Evolutionary conservation across 441 rosid species (phyloP).

Genomic region (California macrophylla): DNA sequence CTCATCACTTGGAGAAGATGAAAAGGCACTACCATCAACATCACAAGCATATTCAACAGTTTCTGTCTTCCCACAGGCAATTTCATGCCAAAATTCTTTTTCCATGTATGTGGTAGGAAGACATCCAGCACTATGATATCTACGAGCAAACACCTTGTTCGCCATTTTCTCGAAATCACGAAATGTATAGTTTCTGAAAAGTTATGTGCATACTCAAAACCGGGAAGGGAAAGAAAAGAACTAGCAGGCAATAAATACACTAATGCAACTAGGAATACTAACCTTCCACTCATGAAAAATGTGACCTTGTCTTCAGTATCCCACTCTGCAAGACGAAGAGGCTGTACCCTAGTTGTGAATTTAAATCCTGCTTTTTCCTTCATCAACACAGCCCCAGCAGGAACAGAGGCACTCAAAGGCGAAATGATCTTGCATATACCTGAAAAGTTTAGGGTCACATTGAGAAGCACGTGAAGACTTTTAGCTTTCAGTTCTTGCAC

Average conservation of each 20-base stretch:
- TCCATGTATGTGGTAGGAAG: slow-evolving; percentile 88
- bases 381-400: slow-evolving; percentile 87
- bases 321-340: slow-evolving; percentile 99
- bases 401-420: slow-evolving; percentile 75
- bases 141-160: slow-evolving; percentile 84
- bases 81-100: slow-evolving; percentile 98
- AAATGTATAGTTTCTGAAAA: slow-evolving; percentile 82
- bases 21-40: slow-evolving; percentile 99
- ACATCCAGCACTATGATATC: slow-evolving; percentile 85
- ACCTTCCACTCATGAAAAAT: slow-evolving; percentile 99
- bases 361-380: slow-evolving; percentile 83
- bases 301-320: slow-evolving; percentile 82
- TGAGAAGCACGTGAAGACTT: neutral
- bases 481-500: neutral
- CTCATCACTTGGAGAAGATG: slow-evolving; percentile 70
- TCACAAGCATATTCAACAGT: slow-evolving; percentile 99
- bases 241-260: slow-evolving; percentile 2
- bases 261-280: slow-evolving; percentile 19
- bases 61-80: slow-evolving; percentile 88
- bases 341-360: slow-evolving; percentile 95
- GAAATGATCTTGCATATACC: slow-evolving; percentile 94
- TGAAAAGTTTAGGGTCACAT: slow-evolving; percentile 19
- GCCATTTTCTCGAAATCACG: slow-evolving; percentile 99
- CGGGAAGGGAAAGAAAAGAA: neutral
- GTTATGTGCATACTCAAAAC: slow-evolving; percentile 25